Base-by-base conservation (phyloP, 495 filamentous ascomycete species). In the Annulohypoxylon bovei region DNA sequence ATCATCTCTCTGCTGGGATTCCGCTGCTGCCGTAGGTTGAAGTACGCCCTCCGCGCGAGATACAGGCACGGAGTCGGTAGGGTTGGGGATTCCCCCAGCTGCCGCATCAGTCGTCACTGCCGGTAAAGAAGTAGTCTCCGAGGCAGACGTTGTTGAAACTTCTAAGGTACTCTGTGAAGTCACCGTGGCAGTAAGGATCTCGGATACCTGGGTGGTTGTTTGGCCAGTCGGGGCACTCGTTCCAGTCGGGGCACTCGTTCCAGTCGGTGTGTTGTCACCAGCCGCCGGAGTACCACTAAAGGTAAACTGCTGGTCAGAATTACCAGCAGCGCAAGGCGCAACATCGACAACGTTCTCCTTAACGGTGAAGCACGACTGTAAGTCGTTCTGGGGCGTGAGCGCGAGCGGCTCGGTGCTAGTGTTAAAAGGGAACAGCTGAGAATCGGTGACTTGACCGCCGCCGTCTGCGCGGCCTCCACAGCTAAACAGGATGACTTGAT, bases 381-480 rank as follows among this genome's bases (percentile, higher is more conserved):
- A 69, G 6, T 76, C 70, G 60, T 86, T 85, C 50, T 77, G 47
- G 5, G 84, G 84, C 16, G 76, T 66, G 7, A 87, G 67, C 1
- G 81, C 55, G 8, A 84, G 74, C 1, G 83, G 79, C 12, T 81
- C 81, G 39, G 77, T 74, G 6, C 68, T 66, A 25, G 81, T 81
- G 56, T 79, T 71, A 59, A 86, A 85, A 42, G 75, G 58, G 61
- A 85, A 87, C 2, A 82, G 62, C 67, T 87, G 84, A 2, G 83
- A 86, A 49, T 82, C 73, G 23, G 85, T 85, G 2, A 85, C 82
- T 18, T 71, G 70, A 20, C 85, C 85, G 16, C 82, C 76, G 47
- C 85, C 86, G 58, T 85, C 86, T 12, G 84, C 86, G n/a, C 85
- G 76, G 1, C 86, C 86, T 40, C 85, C 86, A 57, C 86, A 88